Base-by-base conservation (phyloP, 352 stramenopile species). In the Globisporangium okanoganense region DNA sequence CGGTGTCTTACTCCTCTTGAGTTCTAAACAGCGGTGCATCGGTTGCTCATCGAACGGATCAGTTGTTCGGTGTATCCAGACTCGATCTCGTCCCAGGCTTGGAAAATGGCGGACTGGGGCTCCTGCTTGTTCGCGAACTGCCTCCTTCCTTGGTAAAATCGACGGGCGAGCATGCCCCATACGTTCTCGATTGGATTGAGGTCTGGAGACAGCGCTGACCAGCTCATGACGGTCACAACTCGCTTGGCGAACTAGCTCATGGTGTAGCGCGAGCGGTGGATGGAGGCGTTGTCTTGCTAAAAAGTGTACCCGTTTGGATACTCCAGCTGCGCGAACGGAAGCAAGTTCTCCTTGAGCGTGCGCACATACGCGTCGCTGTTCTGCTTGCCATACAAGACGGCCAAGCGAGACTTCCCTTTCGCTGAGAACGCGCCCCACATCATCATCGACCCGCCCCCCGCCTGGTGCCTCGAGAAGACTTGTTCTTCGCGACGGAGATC, bases 101-200 rank as follows among this genome's bases (percentile, higher is more conserved):
- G 41, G 1, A 48, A 5, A 48, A 27, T 48, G 6, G 8, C 41
- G 6, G 41, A 27, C 2, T 48, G 41, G 8, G 25, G 41, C n/a
- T 48, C n/a, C 29, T 33, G 29, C 29, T 27, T 48, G 41, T 27
- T 48, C 18, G n/a, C n/a, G 41, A 48, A 48, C n/a, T 48, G 18
- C 41, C 41, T 48, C 25, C 41, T 18, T 16, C n/a, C 41, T 27
- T 48, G n/a, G n/a, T 48, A 48, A 27, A 27, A 6, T 1, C 41
- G n/a, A 14, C 41, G 41, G 2, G 41, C n/a, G n/a, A 48, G 41
- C 41, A 25, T 48, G n/a, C n/a, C 41, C 18, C 41, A 48, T 22
- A 48, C 41, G 41, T 48, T 27, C n/a, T 48, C n/a, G 41, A 48
- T 48, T 27, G 41, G n/a, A 33, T 48, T 48, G 41, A 48, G 41